Evolutionary conservation across 129 eudicot species (phyloP).

Genomic region (Dittrichia graveolens): DNA sequence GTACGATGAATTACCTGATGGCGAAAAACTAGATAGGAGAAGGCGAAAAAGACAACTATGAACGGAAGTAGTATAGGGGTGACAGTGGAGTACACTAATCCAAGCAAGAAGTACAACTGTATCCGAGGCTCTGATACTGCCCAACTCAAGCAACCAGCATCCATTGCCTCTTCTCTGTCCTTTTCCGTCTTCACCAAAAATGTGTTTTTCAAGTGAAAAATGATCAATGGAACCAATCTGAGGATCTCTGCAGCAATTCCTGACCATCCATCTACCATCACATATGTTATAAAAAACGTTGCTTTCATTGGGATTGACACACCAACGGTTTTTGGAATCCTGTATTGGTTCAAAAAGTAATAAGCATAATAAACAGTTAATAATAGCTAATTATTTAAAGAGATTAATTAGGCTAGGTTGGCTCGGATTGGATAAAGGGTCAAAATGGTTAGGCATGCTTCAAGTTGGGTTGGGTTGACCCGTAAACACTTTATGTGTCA

Average conservation of each 20-base stretch:
- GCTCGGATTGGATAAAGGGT: neutral
- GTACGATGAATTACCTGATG: slow-evolving; percentile 66
- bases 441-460: too few relatives aligned
- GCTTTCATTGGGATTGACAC: slow-evolving; percentile 94
- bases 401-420: neutral
- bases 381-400: neutral
- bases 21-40: slow-evolving; percentile 77
- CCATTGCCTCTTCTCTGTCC: slow-evolving; percentile 89
- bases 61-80: slow-evolving; percentile 84
- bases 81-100: slow-evolving; percentile 74
- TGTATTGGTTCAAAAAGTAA: slow-evolving; percentile 17
- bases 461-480: neutral
- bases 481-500: neutral
- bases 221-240: slow-evolving; percentile 65
- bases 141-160: slow-evolving; percentile 68
- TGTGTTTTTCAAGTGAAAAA: slow-evolving; percentile 72
- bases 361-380: neutral
- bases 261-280: slow-evolving; percentile 97
- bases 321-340: slow-evolving; percentile 84
- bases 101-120: slow-evolving; percentile 79
- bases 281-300: slow-evolving; percentile 74
- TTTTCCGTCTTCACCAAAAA: slow-evolving; percentile 81
- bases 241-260: slow-evolving; percentile 87
- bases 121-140: slow-evolving; percentile 74
- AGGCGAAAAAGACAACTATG: slow-evolving; percentile 79